Base-by-base conservation (phyloP, 345 rosid genomes). In the Tarenaya hassleriana region DNA sequence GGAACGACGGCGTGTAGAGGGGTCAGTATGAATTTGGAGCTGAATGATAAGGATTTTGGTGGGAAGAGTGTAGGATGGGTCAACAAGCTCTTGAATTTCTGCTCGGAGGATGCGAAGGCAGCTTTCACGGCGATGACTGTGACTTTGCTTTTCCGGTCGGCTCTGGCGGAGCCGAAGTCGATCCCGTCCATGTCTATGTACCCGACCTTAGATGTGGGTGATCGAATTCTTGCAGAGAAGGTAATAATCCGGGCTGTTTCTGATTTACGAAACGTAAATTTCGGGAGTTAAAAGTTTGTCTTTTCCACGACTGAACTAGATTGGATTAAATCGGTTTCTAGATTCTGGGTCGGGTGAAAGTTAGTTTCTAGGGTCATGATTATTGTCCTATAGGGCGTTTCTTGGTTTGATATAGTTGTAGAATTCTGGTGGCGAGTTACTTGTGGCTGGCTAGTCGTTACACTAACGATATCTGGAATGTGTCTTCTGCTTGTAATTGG, bases 31-130 rank as follows among this genome's bases (percentile, higher is more conserved):
- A 60, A 55, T 8, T 38, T 74, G 41, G 68, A 65, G 62, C 32
- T 72, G 16, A 61, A 63, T 34, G 66, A 54, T 20, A 64, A 69
- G 46, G 72, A 35, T 19, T 62, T 72, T 1, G 74, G 58, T 15
- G 71, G 68, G 17, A 62, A 65, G 47, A 69, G 72, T 18, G n/a
- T n/a, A n/a, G 69, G 86, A 38, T 84, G 94, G 98, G 32, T 91
- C 8, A 84, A 91, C 14, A 70, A 66, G 67, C 15, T 80, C 53
- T 53, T 79, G 21, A 72, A 60, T 51, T 16, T 41, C 12, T 77
- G 84, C 59, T 79, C 94, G 17, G 96, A 84, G 71, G 98, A 91
- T 53, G 94, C 83, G 0, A 91, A 82, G 67, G 98, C 96, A 7
- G 80, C 77, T 37, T 75, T 91, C 41, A 91, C 96, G 1, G 94